Conservation (phyloP, 2,329 filamentous ascomycete species). For the Beauveria varroae region DNA sequence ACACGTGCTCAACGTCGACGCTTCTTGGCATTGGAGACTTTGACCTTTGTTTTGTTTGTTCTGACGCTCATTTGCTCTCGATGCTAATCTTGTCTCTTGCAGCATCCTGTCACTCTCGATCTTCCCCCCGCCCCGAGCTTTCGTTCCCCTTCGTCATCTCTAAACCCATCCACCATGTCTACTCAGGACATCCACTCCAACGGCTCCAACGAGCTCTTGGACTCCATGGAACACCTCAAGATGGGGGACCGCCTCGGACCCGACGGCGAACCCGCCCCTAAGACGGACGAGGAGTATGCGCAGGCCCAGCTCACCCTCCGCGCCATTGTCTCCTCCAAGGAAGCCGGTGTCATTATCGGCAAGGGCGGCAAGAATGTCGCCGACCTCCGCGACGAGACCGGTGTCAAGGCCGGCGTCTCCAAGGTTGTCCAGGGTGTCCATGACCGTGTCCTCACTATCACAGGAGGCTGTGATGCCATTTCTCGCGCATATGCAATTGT, state of each 20-base stretch:
- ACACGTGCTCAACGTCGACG: slow-evolving; percentile 8
- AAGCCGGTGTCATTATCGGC: slow-evolving; percentile 97
- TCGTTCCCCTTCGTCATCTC: slow-evolving; percentile 3
- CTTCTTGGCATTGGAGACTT: background rate
- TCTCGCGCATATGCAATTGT: slow-evolving; percentile 91
- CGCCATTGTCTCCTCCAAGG: slow-evolving; percentile 97
- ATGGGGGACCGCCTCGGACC: slow-evolving; percentile 59
- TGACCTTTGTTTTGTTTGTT: background rate
- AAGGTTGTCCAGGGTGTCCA: slow-evolving; percentile 98
- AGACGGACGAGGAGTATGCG: slow-evolving; percentile 95
- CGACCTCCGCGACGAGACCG: slow-evolving; percentile 92
- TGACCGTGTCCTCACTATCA: slow-evolving; percentile 93
- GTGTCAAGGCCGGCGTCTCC: slow-evolving; percentile 95
- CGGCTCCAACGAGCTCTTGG: slow-evolving; percentile 54
- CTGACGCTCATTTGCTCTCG: background rate
- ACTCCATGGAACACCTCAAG: slow-evolving; percentile 58
- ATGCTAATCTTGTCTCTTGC: background rate
- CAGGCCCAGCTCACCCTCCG: slow-evolving; percentile 87
- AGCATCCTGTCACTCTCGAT: background rate
- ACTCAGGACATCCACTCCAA: slow-evolving; percentile 48
- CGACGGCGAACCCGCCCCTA: slow-evolving; percentile 72
- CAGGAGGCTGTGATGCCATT: slow-evolving; percentile 79
- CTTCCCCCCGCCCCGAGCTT: background rate
- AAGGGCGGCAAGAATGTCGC: slow-evolving; percentile 98
- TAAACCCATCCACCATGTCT: slow-evolving; percentile 45